phyloP scores from a whole-genome alignment of 2,329 filamentous ascomycete species.

The Aspergillus sp. region DNA sequence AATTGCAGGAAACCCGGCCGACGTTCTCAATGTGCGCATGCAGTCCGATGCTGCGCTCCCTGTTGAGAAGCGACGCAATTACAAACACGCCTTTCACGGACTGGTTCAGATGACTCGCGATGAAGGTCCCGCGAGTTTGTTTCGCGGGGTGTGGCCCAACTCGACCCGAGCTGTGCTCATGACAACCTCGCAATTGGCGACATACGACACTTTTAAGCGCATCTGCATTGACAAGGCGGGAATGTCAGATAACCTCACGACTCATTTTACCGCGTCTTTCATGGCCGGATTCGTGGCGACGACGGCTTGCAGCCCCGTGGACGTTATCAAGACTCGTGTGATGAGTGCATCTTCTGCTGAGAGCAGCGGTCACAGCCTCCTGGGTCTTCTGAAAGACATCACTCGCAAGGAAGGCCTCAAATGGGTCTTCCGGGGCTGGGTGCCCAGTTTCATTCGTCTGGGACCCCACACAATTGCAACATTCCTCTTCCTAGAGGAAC shows the following conservation, averaged over 20 bases:
- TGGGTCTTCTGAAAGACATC: slow-evolving; percentile 49
- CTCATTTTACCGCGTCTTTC: slow-evolving; percentile 60
- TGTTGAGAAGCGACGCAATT: slow-evolving; percentile 70
- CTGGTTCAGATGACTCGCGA: slow-evolving; percentile 79
- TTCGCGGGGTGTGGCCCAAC: slow-evolving; percentile 69
- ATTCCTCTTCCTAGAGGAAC: slow-evolving; percentile 63
- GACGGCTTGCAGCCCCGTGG: slow-evolving; percentile 62
- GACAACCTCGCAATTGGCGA: slow-evolving; percentile 60
- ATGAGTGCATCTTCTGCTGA: slow-evolving; percentile 52
- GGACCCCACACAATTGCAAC: slow-evolving; percentile 64
- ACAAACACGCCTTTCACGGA: slow-evolving; percentile 83
- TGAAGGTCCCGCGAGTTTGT: slow-evolving; percentile 72
- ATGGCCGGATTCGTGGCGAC: slow-evolving; percentile 63
- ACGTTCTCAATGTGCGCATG: slow-evolving; percentile 98
- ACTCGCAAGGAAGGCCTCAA: slow-evolving; percentile 53
- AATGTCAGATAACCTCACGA: slow-evolving; percentile 52
- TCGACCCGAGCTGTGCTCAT: slow-evolving; percentile 60
- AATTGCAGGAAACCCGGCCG: slow-evolving; percentile 86
- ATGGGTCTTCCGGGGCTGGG: slow-evolving; percentile 65
- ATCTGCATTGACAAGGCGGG: slow-evolving; percentile 48
- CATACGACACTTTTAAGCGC: slow-evolving; percentile 61
- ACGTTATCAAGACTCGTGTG: slow-evolving; percentile 63
- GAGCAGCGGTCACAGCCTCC: slow-evolving; percentile 40
- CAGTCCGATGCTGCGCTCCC: slow-evolving; percentile 85
- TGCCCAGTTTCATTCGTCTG: slow-evolving; percentile 61